Percentiles rank a stretch among this genome's conserved stretches.
Evolutionary conservation across 1,284 basidiomycete genomes (phyloP).

Genomic region (Ganoderma lingzhi): DNA sequence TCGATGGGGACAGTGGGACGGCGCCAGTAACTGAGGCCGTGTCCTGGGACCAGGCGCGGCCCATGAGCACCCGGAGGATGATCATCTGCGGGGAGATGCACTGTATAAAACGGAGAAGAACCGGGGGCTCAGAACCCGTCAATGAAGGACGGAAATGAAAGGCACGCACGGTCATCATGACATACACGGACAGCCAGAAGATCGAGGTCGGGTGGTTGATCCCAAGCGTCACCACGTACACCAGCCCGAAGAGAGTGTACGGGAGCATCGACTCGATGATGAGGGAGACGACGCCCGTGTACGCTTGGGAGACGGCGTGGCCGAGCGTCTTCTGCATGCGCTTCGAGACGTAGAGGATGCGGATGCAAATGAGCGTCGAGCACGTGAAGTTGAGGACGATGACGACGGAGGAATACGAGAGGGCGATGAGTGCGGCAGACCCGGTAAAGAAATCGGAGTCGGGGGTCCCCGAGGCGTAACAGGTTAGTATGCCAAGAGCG

Average conservation of each 20-base stretch:
- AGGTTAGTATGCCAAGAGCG: constrained; percentile 24
- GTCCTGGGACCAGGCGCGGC: constrained; percentile 8
- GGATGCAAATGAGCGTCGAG: constrained; percentile 24
- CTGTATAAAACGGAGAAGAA: constrained; percentile 9
- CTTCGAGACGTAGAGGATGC: constrained; percentile 19
- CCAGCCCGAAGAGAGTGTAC: constrained; percentile 25
- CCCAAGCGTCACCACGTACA: constrained; percentile 25
- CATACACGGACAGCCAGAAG: constrained; percentile 26
- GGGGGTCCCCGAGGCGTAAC: constrained; percentile 17
- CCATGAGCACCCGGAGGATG: constrained; percentile 20
- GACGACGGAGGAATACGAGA: constrained; percentile 21
- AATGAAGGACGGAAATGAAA: background rate
- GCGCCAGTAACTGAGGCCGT: background rate
- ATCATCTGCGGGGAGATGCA: constrained; percentile 26
- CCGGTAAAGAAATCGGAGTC: constrained; percentile 1
- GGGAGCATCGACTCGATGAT: constrained; percentile 24
- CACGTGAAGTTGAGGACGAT: constrained; percentile 24
- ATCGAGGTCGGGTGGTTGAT: constrained; percentile 21
- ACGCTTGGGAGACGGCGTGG: constrained; percentile 9
- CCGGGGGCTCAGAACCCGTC: background rate
- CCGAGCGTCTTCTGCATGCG: constrained; percentile 20
- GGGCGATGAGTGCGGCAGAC: background rate
- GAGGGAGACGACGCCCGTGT: constrained; percentile 25
- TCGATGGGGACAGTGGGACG: background rate
- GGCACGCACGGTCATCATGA: constrained; percentile 31